Percentiles rank a stretch among this genome's conserved stretches.
Evolutionary conservation across 768 basidiomycete genomes (phyloP).

Genomic region (Lactarius trivialis): DNA sequence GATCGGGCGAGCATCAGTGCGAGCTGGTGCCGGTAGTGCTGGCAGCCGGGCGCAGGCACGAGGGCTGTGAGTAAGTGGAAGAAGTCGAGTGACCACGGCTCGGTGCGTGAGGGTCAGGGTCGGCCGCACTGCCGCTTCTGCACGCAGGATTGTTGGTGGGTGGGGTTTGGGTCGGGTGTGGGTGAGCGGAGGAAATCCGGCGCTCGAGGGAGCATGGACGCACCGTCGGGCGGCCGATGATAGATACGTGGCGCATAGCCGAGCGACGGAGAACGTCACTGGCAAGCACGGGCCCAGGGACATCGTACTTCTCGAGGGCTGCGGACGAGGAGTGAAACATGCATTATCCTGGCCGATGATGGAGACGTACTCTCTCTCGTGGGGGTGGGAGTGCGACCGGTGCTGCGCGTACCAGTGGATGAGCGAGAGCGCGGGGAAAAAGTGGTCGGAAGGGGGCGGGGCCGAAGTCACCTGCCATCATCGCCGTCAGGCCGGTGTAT

Average conservation of each 20-base stretch:
- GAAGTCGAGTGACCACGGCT: conserved; percentile 80
- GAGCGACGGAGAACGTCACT: conserved; percentile 57
- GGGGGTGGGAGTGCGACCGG: conserved; percentile 61
- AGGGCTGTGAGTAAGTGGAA: conserved; percentile 64
- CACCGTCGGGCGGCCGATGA: conserved; percentile 64
- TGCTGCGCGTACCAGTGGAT: conserved; percentile 98
- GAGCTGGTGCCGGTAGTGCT: no score
- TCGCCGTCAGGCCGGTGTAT: conserved; percentile 65
- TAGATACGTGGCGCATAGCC: conserved; percentile 66
- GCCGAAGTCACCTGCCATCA: no score
- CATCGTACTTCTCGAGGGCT: conserved; percentile 62
- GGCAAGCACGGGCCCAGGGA: conserved; percentile 72
- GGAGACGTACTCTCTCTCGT: conserved; percentile 62
- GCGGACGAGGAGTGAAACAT: conserved; percentile 62
- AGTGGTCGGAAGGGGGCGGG: conserved; percentile 42
- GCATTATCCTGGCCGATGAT: conserved; percentile 89
- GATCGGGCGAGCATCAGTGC: conserved; percentile 56
- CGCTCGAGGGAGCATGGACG: no score
- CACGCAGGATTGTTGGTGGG: conserved; percentile 51
- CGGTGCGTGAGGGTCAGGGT: conserved; percentile 41
- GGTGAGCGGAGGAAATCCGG: no score
- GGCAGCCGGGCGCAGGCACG: no score
- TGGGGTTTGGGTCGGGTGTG: no score
- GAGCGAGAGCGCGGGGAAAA: conserved; percentile 68
- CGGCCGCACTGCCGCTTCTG: conserved; percentile 40